Conservation (phyloP, 2,329 filamentous ascomycete genomes). For the Exophiala sp. region DNA sequence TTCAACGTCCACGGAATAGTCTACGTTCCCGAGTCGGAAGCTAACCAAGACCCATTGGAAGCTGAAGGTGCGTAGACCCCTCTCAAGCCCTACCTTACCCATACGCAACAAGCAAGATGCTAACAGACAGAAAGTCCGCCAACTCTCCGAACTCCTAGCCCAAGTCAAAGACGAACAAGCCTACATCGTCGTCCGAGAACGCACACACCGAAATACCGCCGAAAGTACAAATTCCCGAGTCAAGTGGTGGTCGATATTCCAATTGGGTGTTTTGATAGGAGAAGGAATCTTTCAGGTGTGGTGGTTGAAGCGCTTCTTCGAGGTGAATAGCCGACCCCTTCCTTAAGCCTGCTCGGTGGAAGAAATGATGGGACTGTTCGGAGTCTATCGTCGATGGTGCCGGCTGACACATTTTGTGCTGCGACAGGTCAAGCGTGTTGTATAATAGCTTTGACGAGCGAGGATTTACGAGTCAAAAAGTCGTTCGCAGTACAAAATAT, state of each 20-base stretch:
- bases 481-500: too few species aligned
- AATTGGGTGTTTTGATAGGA: constrained; percentile 80
- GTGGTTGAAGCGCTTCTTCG: constrained; percentile 98
- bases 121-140: constrained; percentile 59
- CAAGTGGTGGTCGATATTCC: constrained; percentile 99
- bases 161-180: constrained; percentile 97
- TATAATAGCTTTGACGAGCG: constrained; percentile 32
- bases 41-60: constrained; percentile 82
- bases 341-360: constrained; percentile 10
- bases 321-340: constrained; percentile 51
- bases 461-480: too few species aligned
- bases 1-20: constrained; percentile 99
- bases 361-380: neutral
- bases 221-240: constrained; percentile 97
- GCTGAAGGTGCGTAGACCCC: constrained; percentile 66
- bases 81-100: neutral
- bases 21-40: constrained; percentile 86
- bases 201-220: constrained; percentile 95
- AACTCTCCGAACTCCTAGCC: constrained; percentile 76
- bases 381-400: neutral
- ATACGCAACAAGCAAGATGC: too few species aligned
- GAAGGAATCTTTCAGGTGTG: constrained; percentile 98
- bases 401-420: constrained; percentile 18
- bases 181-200: constrained; percentile 92
- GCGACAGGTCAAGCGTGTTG: constrained; percentile 46